A percentile compares a stretch with the other conserved stretches of the same genome.
Conservation (phyloP, 768 basidiomycete species). For the Trametopsis cervina region DNA sequence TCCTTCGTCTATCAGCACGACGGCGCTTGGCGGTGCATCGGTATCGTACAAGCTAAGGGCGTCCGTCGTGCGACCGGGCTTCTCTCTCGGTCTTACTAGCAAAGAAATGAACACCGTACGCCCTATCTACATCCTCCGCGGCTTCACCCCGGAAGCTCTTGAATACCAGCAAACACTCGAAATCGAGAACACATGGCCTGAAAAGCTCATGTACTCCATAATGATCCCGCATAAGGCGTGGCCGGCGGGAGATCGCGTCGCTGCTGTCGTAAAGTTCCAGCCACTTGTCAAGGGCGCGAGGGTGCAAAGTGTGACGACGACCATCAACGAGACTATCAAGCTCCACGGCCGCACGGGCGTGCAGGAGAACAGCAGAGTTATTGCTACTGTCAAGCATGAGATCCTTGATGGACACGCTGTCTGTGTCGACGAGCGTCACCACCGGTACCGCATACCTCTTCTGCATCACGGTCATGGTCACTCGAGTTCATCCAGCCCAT, state of each 20-base stretch:
- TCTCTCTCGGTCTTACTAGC: constrained; percentile 38
- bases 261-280: constrained; percentile 78
- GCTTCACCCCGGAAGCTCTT: constrained; percentile 73
- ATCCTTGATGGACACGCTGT: constrained; percentile 52
- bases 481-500: constrained; percentile 2
- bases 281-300: constrained; percentile 81
- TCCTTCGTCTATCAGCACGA: constrained; percentile 67
- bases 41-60: constrained; percentile 90
- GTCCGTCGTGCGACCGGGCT: constrained; percentile 69
- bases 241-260: constrained; percentile 83
- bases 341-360: constrained; percentile 43
- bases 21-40: constrained; percentile 48
- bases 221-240: constrained; percentile 95
- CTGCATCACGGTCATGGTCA: constrained; percentile 12
- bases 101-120: constrained; percentile 56
- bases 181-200: constrained; percentile 96
- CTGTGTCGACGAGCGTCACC: constrained; percentile 23
- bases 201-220: constrained; percentile 92
- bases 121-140: constrained; percentile 63
- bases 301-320: constrained; percentile 58
- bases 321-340: constrained; percentile 71
- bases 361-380: constrained; percentile 55
- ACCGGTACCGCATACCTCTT: constrained; percentile 21
- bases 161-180: constrained; percentile 97
- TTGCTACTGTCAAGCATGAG: constrained; percentile 62